phyloP scores from a whole-genome alignment of 495 filamentous ascomycete species.

The Apiosordaria backusii region DNA sequence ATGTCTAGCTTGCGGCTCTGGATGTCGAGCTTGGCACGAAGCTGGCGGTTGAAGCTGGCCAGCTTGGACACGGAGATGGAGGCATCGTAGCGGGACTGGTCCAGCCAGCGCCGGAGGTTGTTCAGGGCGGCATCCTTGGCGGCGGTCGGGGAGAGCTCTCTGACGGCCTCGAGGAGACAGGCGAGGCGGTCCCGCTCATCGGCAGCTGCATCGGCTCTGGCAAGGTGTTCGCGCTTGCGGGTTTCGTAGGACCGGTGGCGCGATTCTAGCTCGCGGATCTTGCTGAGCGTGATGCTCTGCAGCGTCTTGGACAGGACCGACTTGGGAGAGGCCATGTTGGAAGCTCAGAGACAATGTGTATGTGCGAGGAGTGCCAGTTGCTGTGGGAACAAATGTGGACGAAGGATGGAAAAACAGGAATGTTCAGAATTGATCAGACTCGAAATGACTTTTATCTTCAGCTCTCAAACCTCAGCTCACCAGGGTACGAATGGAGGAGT shows the following conservation, averaged over 20 bases:
- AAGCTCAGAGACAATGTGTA: too few relatives aligned
- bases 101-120: constrained; percentile 37
- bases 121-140: constrained; percentile 21
- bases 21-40: constrained; percentile 40
- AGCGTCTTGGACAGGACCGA: constrained; percentile 56
- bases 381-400: too few relatives aligned
- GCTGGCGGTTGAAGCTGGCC: constrained; percentile 37
- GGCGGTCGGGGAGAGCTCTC: constrained; percentile 32
- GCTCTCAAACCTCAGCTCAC: too few relatives aligned
- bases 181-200: constrained; percentile 37
- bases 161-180: constrained; percentile 40
- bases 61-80: constrained; percentile 35
- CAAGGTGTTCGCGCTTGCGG: constrained; percentile 36
- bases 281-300: constrained; percentile 61
- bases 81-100: constrained; percentile 38
- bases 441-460: too few relatives aligned
- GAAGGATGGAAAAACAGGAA: too few relatives aligned
- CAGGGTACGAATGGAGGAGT: too few relatives aligned
- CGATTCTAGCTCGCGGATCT: constrained; percentile 60
- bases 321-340: constrained; percentile 36
- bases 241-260: constrained; percentile 53
- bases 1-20: constrained; percentile 57
- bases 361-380: too few relatives aligned
- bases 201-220: constrained; percentile 26
- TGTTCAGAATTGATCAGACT: too few relatives aligned